These are phyloP conservation scores for Boletus sp. DNA, from an alignment of 768 basidiomycete genomes.

Conservation along the genomic window DNA sequence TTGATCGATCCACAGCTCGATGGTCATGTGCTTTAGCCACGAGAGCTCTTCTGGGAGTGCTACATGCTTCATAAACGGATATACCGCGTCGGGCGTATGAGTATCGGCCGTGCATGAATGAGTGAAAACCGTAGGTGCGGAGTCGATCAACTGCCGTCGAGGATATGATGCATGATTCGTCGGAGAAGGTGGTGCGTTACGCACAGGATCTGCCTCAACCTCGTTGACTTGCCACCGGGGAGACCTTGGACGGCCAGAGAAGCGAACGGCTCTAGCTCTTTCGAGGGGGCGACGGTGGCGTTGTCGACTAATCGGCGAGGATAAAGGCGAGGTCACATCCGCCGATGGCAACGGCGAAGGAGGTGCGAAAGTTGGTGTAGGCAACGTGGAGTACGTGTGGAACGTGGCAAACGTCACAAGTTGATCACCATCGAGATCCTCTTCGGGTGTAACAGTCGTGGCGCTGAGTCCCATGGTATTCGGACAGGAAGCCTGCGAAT, in stretches of 20 bases:
- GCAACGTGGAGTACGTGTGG: constrained; percentile 28
- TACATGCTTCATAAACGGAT: constrained; percentile 12
- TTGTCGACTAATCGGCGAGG: constrained; percentile 19
- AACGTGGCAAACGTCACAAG: constrained; percentile 14
- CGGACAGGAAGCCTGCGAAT: constrained; percentile 18
- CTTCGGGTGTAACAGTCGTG: constrained; percentile 9
- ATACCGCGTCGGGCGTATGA: constrained; percentile 1
- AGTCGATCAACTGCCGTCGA: constrained; percentile 17
- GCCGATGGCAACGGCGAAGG: constrained; percentile 31
- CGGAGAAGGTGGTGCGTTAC: constrained; percentile 2
- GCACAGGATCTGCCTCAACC: constrained; percentile 7
- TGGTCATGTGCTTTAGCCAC: constrained; percentile 52
- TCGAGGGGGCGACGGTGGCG: constrained; percentile 32
- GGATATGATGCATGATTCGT: background rate
- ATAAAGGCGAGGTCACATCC: constrained; percentile 23
- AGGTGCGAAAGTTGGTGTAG: constrained; percentile 27
- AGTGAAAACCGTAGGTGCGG: constrained; percentile 3
- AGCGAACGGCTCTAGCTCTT: constrained; percentile 33
- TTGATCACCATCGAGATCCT: constrained; percentile 22
- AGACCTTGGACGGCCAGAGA: constrained; percentile 26
- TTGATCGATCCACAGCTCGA: constrained; percentile 79
- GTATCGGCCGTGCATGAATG: constrained; percentile 4
- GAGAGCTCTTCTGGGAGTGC: constrained; percentile 39
- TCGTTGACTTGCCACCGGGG: constrained; percentile 21
- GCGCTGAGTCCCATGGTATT: constrained; percentile 11